These are phyloP conservation scores for Phytopythium oedochilum DNA, from an alignment of 352 stramenopile species.

Conservation along the genomic window DNA sequence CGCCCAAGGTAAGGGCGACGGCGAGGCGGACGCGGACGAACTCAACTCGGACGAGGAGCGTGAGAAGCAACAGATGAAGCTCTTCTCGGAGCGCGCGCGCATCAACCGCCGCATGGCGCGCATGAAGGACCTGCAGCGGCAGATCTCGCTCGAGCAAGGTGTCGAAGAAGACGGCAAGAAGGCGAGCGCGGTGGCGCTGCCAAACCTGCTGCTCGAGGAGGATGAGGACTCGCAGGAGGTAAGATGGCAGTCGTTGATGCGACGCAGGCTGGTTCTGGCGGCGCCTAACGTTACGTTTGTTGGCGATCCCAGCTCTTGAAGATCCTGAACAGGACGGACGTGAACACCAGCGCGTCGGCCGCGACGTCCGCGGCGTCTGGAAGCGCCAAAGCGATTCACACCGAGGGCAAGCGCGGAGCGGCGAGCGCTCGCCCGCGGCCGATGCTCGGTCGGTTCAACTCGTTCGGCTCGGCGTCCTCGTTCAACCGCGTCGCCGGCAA, in stretches of 20 bases:
- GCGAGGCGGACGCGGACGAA: slow-evolving; percentile 32
- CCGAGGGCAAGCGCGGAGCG: neutral
- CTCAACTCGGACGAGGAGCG: slow-evolving; percentile 74
- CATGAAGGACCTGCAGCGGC: slow-evolving; percentile 76
- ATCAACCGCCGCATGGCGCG: slow-evolving; percentile 85
- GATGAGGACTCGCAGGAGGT: slow-evolving; percentile 79
- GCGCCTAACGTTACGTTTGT: slow-evolving; percentile 3
- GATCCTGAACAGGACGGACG: slow-evolving; percentile 55
- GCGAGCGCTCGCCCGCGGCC: slow-evolving; percentile 10
- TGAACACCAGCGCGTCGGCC: slow-evolving; percentile 7
- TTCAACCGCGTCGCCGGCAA: slow-evolving; percentile 68
- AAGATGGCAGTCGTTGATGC: too few species aligned
- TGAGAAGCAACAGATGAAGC: slow-evolving; percentile 81
- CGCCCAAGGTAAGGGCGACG: slow-evolving; percentile 13
- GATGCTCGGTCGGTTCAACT: slow-evolving; percentile 51
- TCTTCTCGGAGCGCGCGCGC: slow-evolving; percentile 74
- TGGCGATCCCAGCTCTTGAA: slow-evolving; percentile 34
- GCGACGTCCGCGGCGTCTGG: neutral
- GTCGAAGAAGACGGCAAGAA: slow-evolving; percentile 24
- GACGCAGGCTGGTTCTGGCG: too few species aligned
- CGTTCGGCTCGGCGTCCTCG: slow-evolving; percentile 50
- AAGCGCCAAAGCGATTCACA: neutral
- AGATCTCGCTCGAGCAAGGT: slow-evolving; percentile 40
- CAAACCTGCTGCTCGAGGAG: slow-evolving; percentile 67
- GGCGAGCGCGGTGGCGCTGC: slow-evolving; percentile 17